A percentile compares a stretch with the other conserved stretches of the same genome.
phyloP scores from a whole-genome alignment of 2,329 filamentous ascomycete species.

The Botryotinia calthae region DNA sequence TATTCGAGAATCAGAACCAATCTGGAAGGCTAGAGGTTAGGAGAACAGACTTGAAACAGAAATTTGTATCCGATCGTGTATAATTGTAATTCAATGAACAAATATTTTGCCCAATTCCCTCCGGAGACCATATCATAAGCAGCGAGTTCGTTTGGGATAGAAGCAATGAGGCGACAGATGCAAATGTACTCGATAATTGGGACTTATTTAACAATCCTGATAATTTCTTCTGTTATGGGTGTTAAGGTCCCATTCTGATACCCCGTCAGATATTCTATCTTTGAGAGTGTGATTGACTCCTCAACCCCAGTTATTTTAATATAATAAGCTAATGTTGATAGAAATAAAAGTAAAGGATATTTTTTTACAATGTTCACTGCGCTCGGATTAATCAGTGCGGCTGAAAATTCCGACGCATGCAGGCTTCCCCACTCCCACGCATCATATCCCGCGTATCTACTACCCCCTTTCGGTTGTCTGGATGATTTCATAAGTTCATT shows the following conservation, averaged over 20 bases:
- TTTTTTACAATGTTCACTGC: neutral
- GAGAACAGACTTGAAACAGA: neutral
- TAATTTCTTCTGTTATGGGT: neutral
- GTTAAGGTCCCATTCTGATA: neutral
- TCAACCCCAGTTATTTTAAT: neutral
- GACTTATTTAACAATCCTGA: neutral
- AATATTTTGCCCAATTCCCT: neutral
- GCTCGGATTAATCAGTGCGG: neutral
- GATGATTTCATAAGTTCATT: neutral
- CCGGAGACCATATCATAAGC: neutral
- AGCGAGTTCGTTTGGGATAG: neutral
- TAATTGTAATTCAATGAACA: neutral
- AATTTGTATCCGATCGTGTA: neutral
- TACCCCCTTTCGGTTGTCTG: neutral
- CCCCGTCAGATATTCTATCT: neutral
- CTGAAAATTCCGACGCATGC: neutral
- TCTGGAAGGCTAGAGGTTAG: neutral
- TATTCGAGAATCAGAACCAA: too few relatives aligned
- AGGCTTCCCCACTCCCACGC: neutral
- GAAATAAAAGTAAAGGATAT: neutral
- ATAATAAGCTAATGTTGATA: neutral
- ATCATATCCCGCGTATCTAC: neutral
- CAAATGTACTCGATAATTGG: neutral
- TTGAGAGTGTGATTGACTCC: neutral
- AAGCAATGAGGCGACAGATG: neutral